These are phyloP conservation scores for Puccinia polysora DNA, from an alignment of 1,284 basidiomycete species.

Conservation along the genomic window DNA sequence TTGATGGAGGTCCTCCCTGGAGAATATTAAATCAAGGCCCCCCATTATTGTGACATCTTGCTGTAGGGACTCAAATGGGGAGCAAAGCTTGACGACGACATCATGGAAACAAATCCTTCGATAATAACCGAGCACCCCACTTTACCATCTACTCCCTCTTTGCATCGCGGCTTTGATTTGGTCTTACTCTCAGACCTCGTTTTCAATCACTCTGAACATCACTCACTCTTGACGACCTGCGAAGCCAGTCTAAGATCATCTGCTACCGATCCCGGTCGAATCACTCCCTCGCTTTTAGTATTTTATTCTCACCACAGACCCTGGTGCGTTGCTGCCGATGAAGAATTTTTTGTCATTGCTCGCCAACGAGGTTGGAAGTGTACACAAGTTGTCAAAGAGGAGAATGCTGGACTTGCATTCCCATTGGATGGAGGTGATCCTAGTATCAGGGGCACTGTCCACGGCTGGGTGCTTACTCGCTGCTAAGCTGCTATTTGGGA, in stretches of 20 bases:
- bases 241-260: background rate
- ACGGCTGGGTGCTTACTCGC: constrained; percentile 39
- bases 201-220: constrained; percentile 40
- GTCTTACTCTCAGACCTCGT: constrained; percentile 35
- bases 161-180: constrained; percentile 7
- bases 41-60: background rate
- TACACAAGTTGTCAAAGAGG: constrained; percentile 24
- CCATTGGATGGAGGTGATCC: constrained; percentile 32
- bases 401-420: constrained; percentile 28
- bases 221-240: constrained; percentile 18
- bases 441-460: constrained; percentile 25
- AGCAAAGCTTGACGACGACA: constrained; percentile 6
- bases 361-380: constrained; percentile 17
- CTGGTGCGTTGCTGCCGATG: constrained; percentile 14
- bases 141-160: background rate
- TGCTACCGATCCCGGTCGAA: background rate
- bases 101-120: background rate
- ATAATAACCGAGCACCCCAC: background rate
- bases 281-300: constrained; percentile 20
- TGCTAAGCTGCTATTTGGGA: no score
- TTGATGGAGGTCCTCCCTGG: no score
- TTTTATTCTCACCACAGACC: constrained; percentile 38
- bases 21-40: no score
- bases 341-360: constrained; percentile 21
- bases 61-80: constrained; percentile 33